phyloP scores from a whole-genome alignment of 805 yeast genomes.

The Monosporozyma yasuniensis region DNA sequence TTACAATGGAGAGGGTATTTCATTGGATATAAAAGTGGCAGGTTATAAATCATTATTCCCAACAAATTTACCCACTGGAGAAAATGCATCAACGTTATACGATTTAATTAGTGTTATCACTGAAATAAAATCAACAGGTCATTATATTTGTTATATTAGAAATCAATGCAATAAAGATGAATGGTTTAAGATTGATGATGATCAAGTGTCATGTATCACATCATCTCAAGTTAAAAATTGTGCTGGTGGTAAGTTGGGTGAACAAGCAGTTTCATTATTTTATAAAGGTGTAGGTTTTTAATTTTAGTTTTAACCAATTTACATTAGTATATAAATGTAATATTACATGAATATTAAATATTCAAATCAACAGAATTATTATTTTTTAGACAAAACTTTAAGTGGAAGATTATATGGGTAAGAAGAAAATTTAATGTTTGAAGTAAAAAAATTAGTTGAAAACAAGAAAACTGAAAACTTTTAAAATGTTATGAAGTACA shows the following conservation, averaged over 20 bases:
- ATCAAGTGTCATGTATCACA: conserved; percentile 63
- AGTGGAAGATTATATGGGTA: too few relatives aligned
- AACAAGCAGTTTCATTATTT: conserved; percentile 78
- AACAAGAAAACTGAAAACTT: too few relatives aligned
- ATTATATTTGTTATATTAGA: conserved; percentile 80
- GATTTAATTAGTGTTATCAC: conserved; percentile 75
- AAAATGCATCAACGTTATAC: conserved; percentile 80
- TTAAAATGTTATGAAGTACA: too few relatives aligned
- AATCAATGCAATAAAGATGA: conserved; percentile 61
- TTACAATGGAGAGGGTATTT: not conserved
- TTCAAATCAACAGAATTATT: not conserved
- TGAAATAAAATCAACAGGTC: conserved; percentile 91
- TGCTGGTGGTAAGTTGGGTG: conserved; percentile 96
- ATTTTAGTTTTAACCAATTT: not conserved
- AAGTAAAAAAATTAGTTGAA: too few relatives aligned
- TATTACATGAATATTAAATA: not conserved
- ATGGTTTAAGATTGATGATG: conserved; percentile 95
- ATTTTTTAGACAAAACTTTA: too few relatives aligned
- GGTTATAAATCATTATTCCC: conserved; percentile 22
- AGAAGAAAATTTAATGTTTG: too few relatives aligned
- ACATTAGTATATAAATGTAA: not conserved
- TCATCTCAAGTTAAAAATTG: conserved; percentile 72
- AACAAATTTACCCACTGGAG: conserved; percentile 44
- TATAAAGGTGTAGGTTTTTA: conserved; percentile 71
- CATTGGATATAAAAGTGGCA: not conserved